Base-by-base conservation (phyloP, 805 yeast species). In the Zygotorulaspora danielsina region DNA sequence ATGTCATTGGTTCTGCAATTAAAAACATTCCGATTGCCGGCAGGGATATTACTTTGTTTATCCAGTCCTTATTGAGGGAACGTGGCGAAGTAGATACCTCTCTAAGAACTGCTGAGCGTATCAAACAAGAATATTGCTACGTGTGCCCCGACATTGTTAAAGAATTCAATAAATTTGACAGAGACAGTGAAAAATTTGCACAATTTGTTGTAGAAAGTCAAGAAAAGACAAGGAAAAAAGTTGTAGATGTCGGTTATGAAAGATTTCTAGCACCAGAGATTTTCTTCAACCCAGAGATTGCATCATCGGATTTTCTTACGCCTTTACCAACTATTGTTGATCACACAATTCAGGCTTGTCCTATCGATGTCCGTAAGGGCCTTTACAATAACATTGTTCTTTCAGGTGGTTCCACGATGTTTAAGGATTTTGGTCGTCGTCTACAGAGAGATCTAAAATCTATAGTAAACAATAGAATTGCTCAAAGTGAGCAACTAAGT, bases 21-120 rank as follows among this genome's bases (percentile, higher is more conserved):
- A 93, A 93, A 61, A 90, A 93, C 64, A 87, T 93, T 43, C 99
- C 99, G 43, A 83, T 93, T 65, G 99, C 99, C 0, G 99, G 99
- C 55, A 81, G 98, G 67, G 98, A 93, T 63, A 90, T 93, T 54
- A 93, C 98, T 2, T 75, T 79, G 49, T 93, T 93, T 62, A 88
- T 93, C 50, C 99, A 93, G 70, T 79, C 86, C 32, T 71, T 93
- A 60, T 73, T 93, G 53, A 84, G 99, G 70, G 99, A 93, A 63
- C 81, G 99, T 66, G 96, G 96, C 53, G 99, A 93, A 70, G 72
- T 78, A 10, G 97, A 93, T 65, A 85, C 97, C 8, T 81, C 95
- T 11, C 74, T 93, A 55, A 84, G 85, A 66, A 90, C 98, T 0
- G 98, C 99, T 0, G 98, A 94, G 66, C 80, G 84, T 57, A 93